Conservation (phyloP, 2,329 filamentous ascomycete species). For the Paramyrothecium sp. region DNA sequence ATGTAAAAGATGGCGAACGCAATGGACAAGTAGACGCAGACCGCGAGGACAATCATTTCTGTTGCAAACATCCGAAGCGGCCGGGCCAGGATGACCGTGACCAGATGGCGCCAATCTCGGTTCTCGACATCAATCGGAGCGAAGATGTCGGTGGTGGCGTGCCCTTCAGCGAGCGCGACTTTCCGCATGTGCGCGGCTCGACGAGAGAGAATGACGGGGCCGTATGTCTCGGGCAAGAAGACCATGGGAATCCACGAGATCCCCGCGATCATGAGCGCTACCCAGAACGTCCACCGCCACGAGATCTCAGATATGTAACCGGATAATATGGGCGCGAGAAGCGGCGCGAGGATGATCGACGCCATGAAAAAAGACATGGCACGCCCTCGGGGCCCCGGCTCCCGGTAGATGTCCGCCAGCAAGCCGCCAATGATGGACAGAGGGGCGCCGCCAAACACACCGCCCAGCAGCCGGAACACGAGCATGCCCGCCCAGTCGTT, state of each 20-base stretch:
- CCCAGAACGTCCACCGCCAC: background rate
- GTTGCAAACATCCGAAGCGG: background rate
- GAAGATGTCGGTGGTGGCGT: background rate
- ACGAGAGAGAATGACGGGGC: background rate
- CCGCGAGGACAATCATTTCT: background rate
- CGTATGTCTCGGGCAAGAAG: background rate
- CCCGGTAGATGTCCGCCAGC: slow-evolving; percentile 62
- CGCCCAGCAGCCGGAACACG: slow-evolving; percentile 50
- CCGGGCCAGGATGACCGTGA: background rate
- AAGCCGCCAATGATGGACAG: slow-evolving; percentile 61
- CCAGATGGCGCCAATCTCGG: background rate
- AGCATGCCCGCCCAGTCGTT: slow-evolving; percentile 51
- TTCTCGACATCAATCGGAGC: background rate
- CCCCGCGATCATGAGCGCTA: background rate
- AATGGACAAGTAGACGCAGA: background rate
- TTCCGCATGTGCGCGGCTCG: background rate
- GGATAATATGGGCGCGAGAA: background rate
- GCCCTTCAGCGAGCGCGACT: background rate
- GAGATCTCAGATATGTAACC: background rate
- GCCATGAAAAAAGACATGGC: background rate
- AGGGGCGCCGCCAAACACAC: slow-evolving; percentile 50
- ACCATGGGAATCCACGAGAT: background rate
- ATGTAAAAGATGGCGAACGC: background rate
- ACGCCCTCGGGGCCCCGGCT: slow-evolving; percentile 16
- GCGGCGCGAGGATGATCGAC: background rate